Conservation (phyloP, 2,329 filamentous ascomycete species). For the Fusarium transvaalense region DNA sequence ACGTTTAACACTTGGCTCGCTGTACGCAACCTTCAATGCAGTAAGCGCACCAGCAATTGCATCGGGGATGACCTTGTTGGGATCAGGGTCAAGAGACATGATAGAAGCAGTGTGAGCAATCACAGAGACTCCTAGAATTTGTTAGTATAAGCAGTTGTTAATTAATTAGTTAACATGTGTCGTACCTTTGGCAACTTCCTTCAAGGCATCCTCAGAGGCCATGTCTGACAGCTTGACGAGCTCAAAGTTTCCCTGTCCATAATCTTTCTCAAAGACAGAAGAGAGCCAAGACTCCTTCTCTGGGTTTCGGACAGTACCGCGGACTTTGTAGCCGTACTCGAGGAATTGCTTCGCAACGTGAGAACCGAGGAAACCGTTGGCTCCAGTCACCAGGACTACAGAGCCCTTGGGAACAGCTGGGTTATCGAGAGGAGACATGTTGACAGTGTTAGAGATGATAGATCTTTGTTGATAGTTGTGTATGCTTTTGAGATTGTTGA, state of each 20-base stretch:
- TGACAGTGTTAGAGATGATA: neutral
- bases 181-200: conserved; percentile 48
- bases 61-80: conserved; percentile 55
- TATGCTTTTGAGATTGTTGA: neutral
- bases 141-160: neutral
- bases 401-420: conserved; percentile 47
- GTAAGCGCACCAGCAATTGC: conserved; percentile 48
- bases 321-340: conserved; percentile 57
- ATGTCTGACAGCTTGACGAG: conserved; percentile 54
- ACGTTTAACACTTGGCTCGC: conserved; percentile 53
- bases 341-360: conserved; percentile 57
- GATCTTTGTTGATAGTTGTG: neutral
- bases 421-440: conserved; percentile 36
- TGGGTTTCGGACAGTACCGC: conserved; percentile 57
- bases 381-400: conserved; percentile 57
- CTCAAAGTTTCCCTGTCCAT: conserved; percentile 53
- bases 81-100: conserved; percentile 52
- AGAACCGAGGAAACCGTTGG: conserved; percentile 57
- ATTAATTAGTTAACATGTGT: rapidly evolving
- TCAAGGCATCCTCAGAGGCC: conserved; percentile 41
- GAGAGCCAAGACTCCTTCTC: conserved; percentile 52
- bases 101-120: conserved; percentile 57
- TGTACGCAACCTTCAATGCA: conserved; percentile 53
- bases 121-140: conserved; percentile 39
- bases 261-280: conserved; percentile 49